Base-by-base conservation (phyloP, 1,284 basidiomycete genomes). In the Rhizoctonia solani region DNA sequence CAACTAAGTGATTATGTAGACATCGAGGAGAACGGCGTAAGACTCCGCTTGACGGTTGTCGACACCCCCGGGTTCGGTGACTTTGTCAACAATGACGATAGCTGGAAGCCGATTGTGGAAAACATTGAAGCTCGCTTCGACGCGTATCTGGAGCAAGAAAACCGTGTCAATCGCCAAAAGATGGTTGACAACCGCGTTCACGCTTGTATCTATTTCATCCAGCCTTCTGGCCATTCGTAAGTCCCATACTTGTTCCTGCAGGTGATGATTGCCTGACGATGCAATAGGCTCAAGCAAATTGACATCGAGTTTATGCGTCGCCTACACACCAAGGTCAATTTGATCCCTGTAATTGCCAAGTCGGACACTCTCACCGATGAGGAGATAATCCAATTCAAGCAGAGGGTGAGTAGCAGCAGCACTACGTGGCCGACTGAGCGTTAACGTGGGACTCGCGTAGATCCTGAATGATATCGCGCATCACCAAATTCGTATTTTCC, bases 221-320 rank as follows among this genome's bases (percentile, higher is more conserved):
- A 98, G 76, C 92, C 95, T 34, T 98, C 95, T 0, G 95, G 95
- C 71, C 95, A 98, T 79, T 90, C 94, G 93, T 96, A 76, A 80
- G 92, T 81, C 1, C 44, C 50, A 29, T 32, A 13, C 32, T 50
- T 37, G 27, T 53, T 21, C 37, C 32, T 41, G 8, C 19, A 4
- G 30, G 32, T 61, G 30, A 34, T 42, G 16, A 30, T 44, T 1
- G 14, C 19, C 44, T 34, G 19, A 29, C 29, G 13, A 8, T 39
- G 1, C 30, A 25, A 27, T 72, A 96, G 94, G 8, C 83, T 98
- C 74, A 96, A 96, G 80, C 93, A 93, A 70, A 90, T 98, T 75
- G 95, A 98, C 77, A 90, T 98, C 71, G 95, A 98, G 78, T 97
- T 97, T 79, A 97, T 98, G 95, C 87, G 92, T 72, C 85, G 92